phyloP scores from a whole-genome alignment of 2,329 filamentous ascomycete species.

The Diplodia scrobiculata region DNA sequence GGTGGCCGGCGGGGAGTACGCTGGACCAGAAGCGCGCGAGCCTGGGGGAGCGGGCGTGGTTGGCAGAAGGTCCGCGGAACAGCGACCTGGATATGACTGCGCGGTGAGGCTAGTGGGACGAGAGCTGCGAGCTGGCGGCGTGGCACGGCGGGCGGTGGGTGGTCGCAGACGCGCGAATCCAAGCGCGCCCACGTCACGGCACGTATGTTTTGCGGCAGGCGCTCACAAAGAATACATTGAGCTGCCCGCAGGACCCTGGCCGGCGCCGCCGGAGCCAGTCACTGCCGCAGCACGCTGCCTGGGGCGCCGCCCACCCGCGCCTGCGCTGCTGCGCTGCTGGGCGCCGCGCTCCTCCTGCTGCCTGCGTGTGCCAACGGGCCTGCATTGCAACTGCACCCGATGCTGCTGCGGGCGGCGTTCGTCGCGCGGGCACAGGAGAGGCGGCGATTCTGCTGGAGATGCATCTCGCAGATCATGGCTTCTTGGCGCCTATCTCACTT shows the following conservation, averaged over 20 bases:
- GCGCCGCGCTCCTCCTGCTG: neutral
- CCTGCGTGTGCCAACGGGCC: neutral
- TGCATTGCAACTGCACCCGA: neutral
- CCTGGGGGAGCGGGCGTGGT: conserved; percentile 31
- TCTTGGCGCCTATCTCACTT: conserved; percentile 29
- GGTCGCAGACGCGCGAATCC: neutral
- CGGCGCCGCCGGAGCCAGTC: neutral
- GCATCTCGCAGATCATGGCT: conserved; percentile 28
- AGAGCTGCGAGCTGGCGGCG: neutral
- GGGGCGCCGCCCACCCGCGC: neutral
- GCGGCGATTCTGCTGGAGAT: conserved; percentile 27
- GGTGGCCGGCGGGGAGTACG: conserved; percentile 23
- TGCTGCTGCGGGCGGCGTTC: neutral
- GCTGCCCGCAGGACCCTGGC: conserved; percentile 1
- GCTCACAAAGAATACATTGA: conserved; percentile 8
- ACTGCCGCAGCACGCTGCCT: neutral
- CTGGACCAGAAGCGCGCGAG: conserved; percentile 31
- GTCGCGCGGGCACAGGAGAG: conserved; percentile 24
- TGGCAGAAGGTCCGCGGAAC: conserved; percentile 3
- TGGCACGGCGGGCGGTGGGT: conserved; percentile 13
- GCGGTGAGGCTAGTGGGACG: conserved; percentile 16
- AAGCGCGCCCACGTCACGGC: conserved; percentile 23
- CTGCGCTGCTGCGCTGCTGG: conserved; percentile 2
- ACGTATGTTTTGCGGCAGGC: conserved; percentile 21
- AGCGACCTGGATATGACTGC: conserved; percentile 11